Evolutionary conservation across 345 rosid species (phyloP), one percentile per base, ranked within the genome.

Genomic region (Pugionium dolabratum): DNA sequence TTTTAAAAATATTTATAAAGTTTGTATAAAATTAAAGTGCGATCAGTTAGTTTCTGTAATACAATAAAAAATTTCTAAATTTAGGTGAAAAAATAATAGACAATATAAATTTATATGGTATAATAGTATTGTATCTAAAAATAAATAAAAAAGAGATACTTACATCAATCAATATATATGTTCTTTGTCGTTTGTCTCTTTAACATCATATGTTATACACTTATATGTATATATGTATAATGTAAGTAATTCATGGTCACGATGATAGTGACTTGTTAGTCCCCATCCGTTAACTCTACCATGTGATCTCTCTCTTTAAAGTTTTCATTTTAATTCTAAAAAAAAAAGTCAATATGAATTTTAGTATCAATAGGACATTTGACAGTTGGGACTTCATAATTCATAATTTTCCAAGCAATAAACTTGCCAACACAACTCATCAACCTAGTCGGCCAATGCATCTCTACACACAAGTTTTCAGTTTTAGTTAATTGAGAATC

Each of bases 201-300:
- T 53, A 41, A 6, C 18, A 18, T 18, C 18, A 18, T 18, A 18
- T 18, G 18, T 18, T 18, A 18, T 18, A 18, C 18, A 18, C 18
- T 7, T 41, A 35, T 26, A 26, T 27, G 51, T 34, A 65, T 32
- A 41, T 45, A 55, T 9, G 31, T 67, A 36, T 25, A 34, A 35
- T 44, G 56, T 39, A 58, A 37, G 72, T 57, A 39, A 30, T 37
- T 34, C 8, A 55, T 46, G 55, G 56, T 57, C 57, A 67, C 48
- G 33, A 47, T 57, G 72, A 67, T 57, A 11, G 72, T 37, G 72
- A 37, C 72, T 67, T 56, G 71, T 67, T 5, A 46, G 41, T 46
- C 46, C 64, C 51, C 31, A 56, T 56, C 56, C 48, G 25, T 66
- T 56, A 57, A 67, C 48, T 58, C 41, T 37, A 25, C 72, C 64